Conservation (phyloP, 495 filamentous ascomycete genomes). For the Aspergillus incahuasiensis region DNA sequence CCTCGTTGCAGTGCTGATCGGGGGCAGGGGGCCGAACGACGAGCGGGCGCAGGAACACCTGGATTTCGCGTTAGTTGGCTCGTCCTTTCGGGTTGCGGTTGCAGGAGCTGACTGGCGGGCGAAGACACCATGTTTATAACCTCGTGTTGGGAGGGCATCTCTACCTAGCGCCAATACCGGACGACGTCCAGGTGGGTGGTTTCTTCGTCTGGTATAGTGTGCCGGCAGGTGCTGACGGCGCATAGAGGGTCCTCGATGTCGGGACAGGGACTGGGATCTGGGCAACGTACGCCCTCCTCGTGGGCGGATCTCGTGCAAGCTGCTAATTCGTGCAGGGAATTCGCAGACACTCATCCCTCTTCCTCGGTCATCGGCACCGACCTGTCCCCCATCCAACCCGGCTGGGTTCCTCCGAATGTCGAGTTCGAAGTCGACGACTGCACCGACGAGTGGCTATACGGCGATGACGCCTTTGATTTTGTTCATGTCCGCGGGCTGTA, state of each 20-base stretch:
- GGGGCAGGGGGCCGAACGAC: conserved; percentile 10
- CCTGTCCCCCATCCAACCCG: conserved; percentile 12
- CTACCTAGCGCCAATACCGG: conserved; percentile 6
- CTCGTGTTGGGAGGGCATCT: conserved; percentile 5
- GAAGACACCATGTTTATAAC: conserved; percentile 11
- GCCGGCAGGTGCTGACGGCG: neutral
- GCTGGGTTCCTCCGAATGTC: conserved; percentile 16
- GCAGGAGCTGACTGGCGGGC: conserved; percentile 1
- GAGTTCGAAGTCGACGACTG: conserved; percentile 16
- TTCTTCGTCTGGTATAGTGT: neutral
- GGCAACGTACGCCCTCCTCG: conserved; percentile 8
- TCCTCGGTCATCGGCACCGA: conserved; percentile 23
- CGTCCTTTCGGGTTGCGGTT: neutral
- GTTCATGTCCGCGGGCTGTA: conserved; percentile 11
- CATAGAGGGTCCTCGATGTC: conserved; percentile 19
- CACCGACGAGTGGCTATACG: conserved; percentile 11
- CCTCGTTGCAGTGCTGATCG: too few relatives aligned
- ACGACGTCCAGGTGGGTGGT: neutral
- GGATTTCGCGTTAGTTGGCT: conserved; percentile 10
- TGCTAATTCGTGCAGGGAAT: conserved; percentile 7
- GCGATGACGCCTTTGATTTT: conserved; percentile 8
- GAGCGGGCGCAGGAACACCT: conserved; percentile 12
- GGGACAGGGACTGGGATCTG: conserved; percentile 14
- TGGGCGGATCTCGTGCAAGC: neutral
- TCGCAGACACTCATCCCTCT: conserved; percentile 14